phyloP scores from a whole-genome alignment of 2,329 filamentous ascomycete genomes.

The Aspergillus sp. region DNA sequence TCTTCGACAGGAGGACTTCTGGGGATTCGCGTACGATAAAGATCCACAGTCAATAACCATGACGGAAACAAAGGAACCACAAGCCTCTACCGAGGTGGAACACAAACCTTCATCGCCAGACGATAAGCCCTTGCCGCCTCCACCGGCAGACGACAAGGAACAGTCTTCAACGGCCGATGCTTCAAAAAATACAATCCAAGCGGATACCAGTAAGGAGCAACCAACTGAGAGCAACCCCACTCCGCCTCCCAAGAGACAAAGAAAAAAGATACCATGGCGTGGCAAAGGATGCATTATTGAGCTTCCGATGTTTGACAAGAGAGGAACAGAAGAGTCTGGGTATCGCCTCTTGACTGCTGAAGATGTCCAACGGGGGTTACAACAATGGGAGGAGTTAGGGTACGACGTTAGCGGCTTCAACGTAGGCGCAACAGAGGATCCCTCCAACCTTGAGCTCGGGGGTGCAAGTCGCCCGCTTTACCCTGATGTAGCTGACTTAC shows the following conservation, averaged over 20 bases:
- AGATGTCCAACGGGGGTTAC: constrained; percentile 41
- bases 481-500: constrained; percentile 42
- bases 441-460: constrained; percentile 30
- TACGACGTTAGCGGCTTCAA: constrained; percentile 45
- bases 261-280: constrained; percentile 73
- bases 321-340: constrained; percentile 51
- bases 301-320: constrained; percentile 66
- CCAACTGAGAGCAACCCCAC: constrained; percentile 21
- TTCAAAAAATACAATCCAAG: constrained; percentile 12
- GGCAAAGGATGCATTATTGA: constrained; percentile 73
- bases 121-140: constrained; percentile 45
- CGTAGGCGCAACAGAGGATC: constrained; percentile 31
- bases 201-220: constrained; percentile 16
- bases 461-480: constrained; percentile 45
- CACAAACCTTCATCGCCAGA: constrained; percentile 22
- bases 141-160: constrained; percentile 23
- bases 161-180: constrained; percentile 6
- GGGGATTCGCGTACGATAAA: constrained; percentile 46
- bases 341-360: constrained; percentile 38
- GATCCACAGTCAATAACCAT: constrained; percentile 35
- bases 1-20: constrained; percentile 46
- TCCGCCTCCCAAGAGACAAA: constrained; percentile 43
- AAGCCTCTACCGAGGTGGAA: constrained; percentile 21
- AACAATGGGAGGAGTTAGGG: constrained; percentile 44
- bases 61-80: constrained; percentile 30